Conservation (phyloP, 2,329 filamentous ascomycete species). For the Coniochaeta prunicola region DNA sequence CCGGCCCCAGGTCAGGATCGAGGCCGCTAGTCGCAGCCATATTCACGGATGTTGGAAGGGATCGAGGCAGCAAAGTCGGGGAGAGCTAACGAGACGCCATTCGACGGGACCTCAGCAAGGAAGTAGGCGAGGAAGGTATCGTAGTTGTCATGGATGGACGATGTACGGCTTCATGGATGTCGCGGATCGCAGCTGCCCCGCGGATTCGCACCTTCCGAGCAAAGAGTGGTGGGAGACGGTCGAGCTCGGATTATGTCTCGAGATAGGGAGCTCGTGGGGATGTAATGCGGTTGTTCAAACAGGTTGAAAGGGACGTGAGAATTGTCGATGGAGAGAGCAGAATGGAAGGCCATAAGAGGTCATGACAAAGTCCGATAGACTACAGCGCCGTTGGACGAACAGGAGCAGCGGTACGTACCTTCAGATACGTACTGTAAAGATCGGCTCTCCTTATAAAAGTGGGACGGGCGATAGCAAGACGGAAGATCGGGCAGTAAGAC, state of each 20-base stretch:
- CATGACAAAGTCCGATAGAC: neutral
- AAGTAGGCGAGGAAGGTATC: neutral
- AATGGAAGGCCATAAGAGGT: neutral
- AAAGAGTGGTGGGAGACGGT: too few species aligned
- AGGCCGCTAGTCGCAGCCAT: conserved; percentile 19
- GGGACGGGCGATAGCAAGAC: too few species aligned
- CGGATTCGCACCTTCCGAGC: neutral
- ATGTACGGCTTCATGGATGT: neutral
- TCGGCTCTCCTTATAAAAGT: too few species aligned
- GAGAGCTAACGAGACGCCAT: neutral
- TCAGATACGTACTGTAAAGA: too few species aligned
- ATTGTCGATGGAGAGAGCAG: neutral
- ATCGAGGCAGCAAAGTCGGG: neutral
- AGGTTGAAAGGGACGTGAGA: neutral
- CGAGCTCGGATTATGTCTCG: too few species aligned
- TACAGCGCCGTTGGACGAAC: neutral
- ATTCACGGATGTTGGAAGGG: conserved; percentile 2
- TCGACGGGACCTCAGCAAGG: neutral
- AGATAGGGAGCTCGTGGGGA: too few species aligned
- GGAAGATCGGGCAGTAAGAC: neutral
- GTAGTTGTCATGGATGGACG: neutral
- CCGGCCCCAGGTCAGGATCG: conserved; percentile 13
- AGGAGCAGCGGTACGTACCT: neutral
- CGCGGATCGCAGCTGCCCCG: neutral
- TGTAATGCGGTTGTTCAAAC: too few species aligned